Conservation (phyloP, 2,329 filamentous ascomycete genomes). For the Corinectria fuckeliana region DNA sequence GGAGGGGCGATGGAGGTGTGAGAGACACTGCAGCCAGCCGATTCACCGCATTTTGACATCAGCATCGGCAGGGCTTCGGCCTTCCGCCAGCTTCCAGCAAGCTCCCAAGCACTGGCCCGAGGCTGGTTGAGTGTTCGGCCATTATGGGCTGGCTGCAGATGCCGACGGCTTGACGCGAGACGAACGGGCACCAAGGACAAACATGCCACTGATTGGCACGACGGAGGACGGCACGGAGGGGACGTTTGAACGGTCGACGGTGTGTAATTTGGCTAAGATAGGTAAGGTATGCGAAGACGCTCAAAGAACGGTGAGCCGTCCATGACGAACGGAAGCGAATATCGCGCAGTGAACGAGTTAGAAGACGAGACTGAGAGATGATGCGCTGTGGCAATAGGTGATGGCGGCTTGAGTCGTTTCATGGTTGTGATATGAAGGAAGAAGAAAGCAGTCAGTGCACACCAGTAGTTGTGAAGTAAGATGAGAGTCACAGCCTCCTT, state of each 20-base stretch:
- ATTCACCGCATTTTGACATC: slow-evolving; percentile 42
- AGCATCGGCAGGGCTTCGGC: no score
- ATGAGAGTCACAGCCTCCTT: slow-evolving; percentile 6
- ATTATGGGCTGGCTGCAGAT: slow-evolving; percentile 36
- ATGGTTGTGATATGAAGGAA: slow-evolving; percentile 8
- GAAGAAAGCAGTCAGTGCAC: background rate
- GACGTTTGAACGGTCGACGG: background rate
- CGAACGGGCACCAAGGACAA: slow-evolving; percentile 26
- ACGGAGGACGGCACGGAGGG: background rate
- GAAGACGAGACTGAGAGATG: background rate
- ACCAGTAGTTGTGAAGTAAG: background rate
- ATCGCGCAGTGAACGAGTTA: background rate
- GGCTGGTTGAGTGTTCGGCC: slow-evolving; percentile 32
- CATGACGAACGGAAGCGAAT: no score
- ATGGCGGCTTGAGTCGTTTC: background rate
- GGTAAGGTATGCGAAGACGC: slow-evolving; percentile 14
- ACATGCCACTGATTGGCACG: slow-evolving; percentile 22
- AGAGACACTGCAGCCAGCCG: slow-evolving; percentile 21
- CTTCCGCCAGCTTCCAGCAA: slow-evolving; percentile 28
- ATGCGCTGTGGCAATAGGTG: background rate
- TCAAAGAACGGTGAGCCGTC: background rate
- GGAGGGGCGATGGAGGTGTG: slow-evolving; percentile 14
- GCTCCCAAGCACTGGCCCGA: slow-evolving; percentile 22
- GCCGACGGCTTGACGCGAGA: slow-evolving; percentile 25
- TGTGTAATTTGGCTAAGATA: background rate